These are phyloP conservation scores for Emmonsiellopsis sp. DNA, from an alignment of 2,329 filamentous ascomycete species.

Conservation along the genomic window DNA sequence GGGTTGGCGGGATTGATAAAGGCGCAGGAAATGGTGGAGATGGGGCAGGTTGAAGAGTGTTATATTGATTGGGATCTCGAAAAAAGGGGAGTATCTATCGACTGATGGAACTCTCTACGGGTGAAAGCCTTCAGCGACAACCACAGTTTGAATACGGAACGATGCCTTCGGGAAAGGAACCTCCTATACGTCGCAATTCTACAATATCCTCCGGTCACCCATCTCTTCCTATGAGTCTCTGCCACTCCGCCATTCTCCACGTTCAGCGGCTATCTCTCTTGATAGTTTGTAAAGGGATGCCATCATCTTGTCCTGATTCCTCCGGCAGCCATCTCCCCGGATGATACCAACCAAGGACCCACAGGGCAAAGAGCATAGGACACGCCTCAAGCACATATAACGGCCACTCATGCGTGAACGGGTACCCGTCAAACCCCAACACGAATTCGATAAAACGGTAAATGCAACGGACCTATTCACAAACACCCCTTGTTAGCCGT, in stretches of 20 bases:
- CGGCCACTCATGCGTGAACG: constrained; percentile 43
- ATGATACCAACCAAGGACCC: constrained; percentile 7
- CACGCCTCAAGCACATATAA: constrained; percentile 45
- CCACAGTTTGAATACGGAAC: no score
- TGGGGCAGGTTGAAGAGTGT: constrained; percentile 58
- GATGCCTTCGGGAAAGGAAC: no score
- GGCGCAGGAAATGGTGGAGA: constrained; percentile 25
- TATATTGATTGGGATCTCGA: no score
- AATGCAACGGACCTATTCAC: constrained; percentile 39
- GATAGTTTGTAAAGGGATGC: no score
- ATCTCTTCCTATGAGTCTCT: no score
- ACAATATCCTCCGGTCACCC: no score
- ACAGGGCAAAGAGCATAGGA: constrained; percentile 25
- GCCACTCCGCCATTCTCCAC: no score
- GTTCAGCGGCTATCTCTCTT: no score
- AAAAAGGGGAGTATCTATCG: no score
- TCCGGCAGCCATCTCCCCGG: constrained; percentile 9
- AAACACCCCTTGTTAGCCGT: not conserved
- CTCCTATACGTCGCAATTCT: no score
- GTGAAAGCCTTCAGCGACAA: no score
- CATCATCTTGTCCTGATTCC: constrained; percentile 10
- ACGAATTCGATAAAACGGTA: constrained; percentile 47
- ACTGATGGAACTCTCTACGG: no score
- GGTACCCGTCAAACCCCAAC: constrained; percentile 42
- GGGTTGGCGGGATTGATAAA: not conserved